Conservation (phyloP, 129 eudicot species). For the Tagetes patula region DNA sequence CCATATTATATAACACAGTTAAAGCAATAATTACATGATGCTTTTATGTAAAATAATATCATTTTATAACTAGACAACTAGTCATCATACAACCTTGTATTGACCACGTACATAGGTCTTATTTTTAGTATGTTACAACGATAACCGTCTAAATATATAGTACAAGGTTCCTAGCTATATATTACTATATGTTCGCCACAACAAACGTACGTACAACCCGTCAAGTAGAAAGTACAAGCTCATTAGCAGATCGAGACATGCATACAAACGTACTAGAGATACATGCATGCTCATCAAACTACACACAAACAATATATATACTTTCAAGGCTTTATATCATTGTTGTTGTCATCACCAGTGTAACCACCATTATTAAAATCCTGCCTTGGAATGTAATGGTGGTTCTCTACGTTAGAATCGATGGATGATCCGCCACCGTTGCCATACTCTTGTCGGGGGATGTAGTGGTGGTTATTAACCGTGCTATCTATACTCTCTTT, state of each 20-base stretch:
- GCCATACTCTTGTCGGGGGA: conserved; percentile 27
- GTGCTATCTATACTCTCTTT: conserved; percentile 24
- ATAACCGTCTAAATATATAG: neutral
- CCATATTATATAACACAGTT: too few relatives aligned
- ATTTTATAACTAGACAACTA: conserved; percentile 5
- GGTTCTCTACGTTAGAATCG: conserved; percentile 24
- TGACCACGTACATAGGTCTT: conserved; percentile 8
- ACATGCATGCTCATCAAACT: neutral
- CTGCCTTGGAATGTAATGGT: conserved; percentile 34
- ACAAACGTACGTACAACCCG: conserved; percentile 16
- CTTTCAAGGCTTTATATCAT: conserved; percentile 30
- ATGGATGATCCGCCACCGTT: conserved; percentile 31
- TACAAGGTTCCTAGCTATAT: conserved; percentile 6
- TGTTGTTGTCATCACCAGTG: conserved; percentile 6
- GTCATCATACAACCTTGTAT: conserved; percentile 12
- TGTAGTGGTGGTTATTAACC: conserved; percentile 35
- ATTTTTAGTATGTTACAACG: conserved; percentile 27
- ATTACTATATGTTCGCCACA: conserved; percentile 3
- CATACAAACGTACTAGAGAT: conserved; percentile 15
- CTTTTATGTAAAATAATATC: neutral
- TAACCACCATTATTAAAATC: conserved; percentile 34
- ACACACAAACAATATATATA: conserved; percentile 4
- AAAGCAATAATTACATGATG: too few relatives aligned
- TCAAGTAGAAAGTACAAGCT: conserved; percentile 7
- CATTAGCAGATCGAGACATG: conserved; percentile 18